Base-by-base conservation (phyloP, 1,284 basidiomycete species). In the Erythrobasidium hasegawianum region DNA sequence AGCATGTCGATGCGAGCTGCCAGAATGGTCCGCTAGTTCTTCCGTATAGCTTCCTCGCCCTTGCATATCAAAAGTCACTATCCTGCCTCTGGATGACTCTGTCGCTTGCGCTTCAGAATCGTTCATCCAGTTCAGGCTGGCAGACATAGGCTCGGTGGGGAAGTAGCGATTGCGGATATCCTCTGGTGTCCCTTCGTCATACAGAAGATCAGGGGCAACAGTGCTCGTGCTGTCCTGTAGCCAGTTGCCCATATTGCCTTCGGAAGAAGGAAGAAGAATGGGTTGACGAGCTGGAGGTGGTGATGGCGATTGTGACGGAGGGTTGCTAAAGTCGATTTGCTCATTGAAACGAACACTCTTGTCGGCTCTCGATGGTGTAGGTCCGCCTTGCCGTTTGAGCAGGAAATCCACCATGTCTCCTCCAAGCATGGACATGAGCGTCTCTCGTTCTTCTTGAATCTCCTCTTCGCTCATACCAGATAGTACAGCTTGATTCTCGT, bases 141-240 rank as follows among this genome's bases (percentile, higher is more conserved):
- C 78, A 22, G 86, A 82, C 0, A 82, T 67, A 2, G 79, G 76
- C 55, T 80, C 84, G 65, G 83, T 78, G 0, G 93, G 90, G 76
- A 97, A 97, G 80, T 87, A 97, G 39, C 85, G 85, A 33, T 81
- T 81, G 50, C 89, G 86, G 71, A 95, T 93, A 70, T 87, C 83
- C 74, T 91, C 88, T 4, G 90, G 85, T 0, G 86, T 86, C 3
- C 87, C 89, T 73, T 87, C 85, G 66, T 87, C 86, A 2, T 60
- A 47, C 43, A 47, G 43, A 24, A 14, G 43, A 24, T 47, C 43
- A 18, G 43, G n/a, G 11, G 33, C 5, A 5, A 33, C 33, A 59
- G 2, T 54, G 57, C 8, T 58, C 68, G 13, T 14, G 50, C 38
- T 16, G 43, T 39, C 47, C 55, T 43, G 57, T 40, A 11, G 47